phyloP scores from a whole-genome alignment of 202 grass and related monocot genomes.

The Setaria viridis region DNA sequence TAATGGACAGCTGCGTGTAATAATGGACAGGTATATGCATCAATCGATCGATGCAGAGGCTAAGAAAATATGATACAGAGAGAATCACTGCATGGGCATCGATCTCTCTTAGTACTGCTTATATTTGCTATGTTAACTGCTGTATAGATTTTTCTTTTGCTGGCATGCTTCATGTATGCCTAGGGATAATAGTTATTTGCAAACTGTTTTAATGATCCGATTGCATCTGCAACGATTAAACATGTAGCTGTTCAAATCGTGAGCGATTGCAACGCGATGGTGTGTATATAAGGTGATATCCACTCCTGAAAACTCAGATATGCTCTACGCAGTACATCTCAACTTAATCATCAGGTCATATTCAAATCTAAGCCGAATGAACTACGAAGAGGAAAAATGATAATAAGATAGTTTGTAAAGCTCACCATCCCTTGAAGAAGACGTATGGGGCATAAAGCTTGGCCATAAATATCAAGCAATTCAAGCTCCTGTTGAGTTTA shows the following conservation, averaged over 20 bases:
- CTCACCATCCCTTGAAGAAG: slow-evolving; percentile 54
- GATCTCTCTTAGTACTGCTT: neutral
- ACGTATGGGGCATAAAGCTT: slow-evolving; percentile 39
- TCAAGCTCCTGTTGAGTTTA: slow-evolving; percentile 22
- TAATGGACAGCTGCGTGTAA: too few relatives aligned
- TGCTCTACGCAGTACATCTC: neutral
- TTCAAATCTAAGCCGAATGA: neutral
- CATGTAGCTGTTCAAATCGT: neutral
- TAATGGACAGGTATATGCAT: too few relatives aligned
- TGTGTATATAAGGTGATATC: neutral
- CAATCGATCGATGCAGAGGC: too few relatives aligned
- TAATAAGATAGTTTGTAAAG: neutral
- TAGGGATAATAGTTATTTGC: neutral
- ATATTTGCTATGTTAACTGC: neutral
- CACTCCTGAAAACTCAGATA: neutral
- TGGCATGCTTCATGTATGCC: neutral
- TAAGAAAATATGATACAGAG: neutral
- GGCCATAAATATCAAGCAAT: slow-evolving; percentile 18
- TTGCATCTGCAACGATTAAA: neutral
- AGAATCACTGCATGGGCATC: neutral
- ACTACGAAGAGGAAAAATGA: neutral
- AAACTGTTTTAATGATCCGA: neutral
- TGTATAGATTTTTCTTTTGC: neutral
- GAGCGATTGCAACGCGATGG: neutral
- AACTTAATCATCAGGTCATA: neutral